Evolutionary conservation across 345 rosid species (phyloP).

Genomic region (Eucalyptus guilfoylei): DNA sequence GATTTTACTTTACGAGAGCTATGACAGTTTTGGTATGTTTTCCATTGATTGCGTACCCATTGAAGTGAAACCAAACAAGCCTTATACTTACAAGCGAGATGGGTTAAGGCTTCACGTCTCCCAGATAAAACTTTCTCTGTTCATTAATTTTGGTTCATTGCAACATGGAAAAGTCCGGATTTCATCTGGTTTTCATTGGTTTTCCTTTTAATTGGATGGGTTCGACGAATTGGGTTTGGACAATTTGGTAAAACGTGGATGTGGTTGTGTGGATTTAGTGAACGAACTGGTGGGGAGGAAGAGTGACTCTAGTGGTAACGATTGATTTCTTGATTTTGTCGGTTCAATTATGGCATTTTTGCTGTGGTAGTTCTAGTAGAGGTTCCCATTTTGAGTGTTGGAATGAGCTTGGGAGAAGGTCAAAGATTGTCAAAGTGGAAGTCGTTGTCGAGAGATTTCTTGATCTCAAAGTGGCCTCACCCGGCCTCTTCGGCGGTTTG

Average conservation of each 20-base stretch:
- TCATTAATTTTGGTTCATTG: neutral
- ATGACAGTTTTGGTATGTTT: neutral
- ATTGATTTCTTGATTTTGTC: neutral
- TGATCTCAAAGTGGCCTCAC: neutral
- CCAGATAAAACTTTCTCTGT: neutral
- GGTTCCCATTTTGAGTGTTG: neutral
- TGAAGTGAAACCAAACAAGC: neutral
- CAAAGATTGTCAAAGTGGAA: neutral
- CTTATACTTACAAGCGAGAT: neutral
- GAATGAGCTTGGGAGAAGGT: neutral
- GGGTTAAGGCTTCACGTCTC: neutral
- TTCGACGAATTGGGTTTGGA: neutral
- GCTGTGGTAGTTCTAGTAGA: neutral
- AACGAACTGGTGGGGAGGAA: slow-evolving; percentile 33
- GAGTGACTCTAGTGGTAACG: neutral
- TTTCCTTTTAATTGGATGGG: neutral
- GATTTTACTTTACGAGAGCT: neutral
- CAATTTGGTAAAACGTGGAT: neutral
- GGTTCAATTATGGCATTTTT: neutral
- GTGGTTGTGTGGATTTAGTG: slow-evolving; percentile 1
- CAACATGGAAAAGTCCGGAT: neutral
- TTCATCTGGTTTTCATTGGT: neutral
- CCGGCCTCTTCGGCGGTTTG: neutral
- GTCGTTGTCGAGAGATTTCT: neutral
- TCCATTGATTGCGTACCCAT: neutral